Base-by-base conservation (phyloP, 148 eudicot species). In the Camellia granthamiana region DNA sequence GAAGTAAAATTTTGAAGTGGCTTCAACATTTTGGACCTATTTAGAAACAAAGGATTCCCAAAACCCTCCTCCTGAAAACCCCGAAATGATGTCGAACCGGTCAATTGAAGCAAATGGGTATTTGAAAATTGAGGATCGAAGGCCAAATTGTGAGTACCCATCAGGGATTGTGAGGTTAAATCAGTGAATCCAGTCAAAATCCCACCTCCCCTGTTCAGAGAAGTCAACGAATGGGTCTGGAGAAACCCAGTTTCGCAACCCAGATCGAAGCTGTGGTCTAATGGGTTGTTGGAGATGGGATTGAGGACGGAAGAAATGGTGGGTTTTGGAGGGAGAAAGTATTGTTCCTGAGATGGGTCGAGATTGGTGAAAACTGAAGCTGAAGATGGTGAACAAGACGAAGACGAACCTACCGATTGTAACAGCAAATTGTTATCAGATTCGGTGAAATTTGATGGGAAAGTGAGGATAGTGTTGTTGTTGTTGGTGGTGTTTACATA, bases 1-100 rank as follows among this genome's bases (percentile, higher is more conserved):
- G 99, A 88, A 69, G 91, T 74, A 21, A 87, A 86, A 84, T 90
- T 88, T 18, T 93, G 93, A 16, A 95, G 92, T 5, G 99, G 99
- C 81, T 93, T 92, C 69, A 95, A 67, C 55, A 90, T 9, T 66
- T 91, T 95, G 7, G 93, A 87, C 82, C 94, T 74, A 77, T 91
- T 95, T 7, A 85, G 63, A 67, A 94, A 83, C 82, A 90, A 14
- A 16, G 88, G 81, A 75, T 80, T 90, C 68, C 80, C 88, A 44
- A 81, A 81, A 23, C 81, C 88, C 56, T 85, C 84, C 46, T 83
- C 87, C 1, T 30, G 38, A 68, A 86, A 85, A 30, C 87, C 91
- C 21, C 63, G 81, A 87, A 89, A 88, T 30, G 88, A 88, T 7
- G 72, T 23, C 9, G 80, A 72, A 58, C 87, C 83, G 54, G 88